Base-by-base conservation (phyloP, 2,329 filamentous ascomycete species). In the Talaromyces piceae region DNA sequence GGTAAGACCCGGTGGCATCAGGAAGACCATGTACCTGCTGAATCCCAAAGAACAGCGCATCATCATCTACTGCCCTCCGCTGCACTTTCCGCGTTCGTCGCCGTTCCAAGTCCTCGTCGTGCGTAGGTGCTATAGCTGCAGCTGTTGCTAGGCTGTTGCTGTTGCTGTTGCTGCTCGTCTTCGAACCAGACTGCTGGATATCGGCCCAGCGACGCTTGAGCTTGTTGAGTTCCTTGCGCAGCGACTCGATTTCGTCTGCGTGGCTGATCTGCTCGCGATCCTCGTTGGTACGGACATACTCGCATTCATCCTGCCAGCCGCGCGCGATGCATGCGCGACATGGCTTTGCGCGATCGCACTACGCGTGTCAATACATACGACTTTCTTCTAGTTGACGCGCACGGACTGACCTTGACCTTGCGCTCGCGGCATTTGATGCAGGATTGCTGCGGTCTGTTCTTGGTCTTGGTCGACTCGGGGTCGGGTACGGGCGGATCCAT, bases 201-300 rank as follows among this genome's bases (percentile, higher is more conserved):
- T 51, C 47, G 4, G 25, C 47, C 31, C 52, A 26, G 20, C 25
- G 30, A 27, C 50, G 41, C 20, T 52, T 56, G 12, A 56, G 44
- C n/a, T 27, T 39, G 16, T 50, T 53, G 46, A 65, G 53, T 39
- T 65, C 61, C 18, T 58, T 57, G 13, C 62, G 58, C 27, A 65
- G 45, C 11, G 55, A 57, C 18, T 63, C 52, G 30, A 65, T 65
- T 22, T 62, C 57, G 27, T 63, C 73, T 33, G 77, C 70, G 60
- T 82, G 76, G 75, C 84, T 82, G 41, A 84, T 75, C 54, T 79
- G 74, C 67, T 84, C 84, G 31, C 81, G 82, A 55, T 84, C 78
- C 33, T 83, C 82, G 60, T 60, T 47, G 4, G 58, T 62, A 9
- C 62, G 58, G 9, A 61, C 56, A 53, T 65, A 65, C 13, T 58